phyloP scores from a whole-genome alignment of 257 asterid species.

The Penstemon davidsonii region DNA sequence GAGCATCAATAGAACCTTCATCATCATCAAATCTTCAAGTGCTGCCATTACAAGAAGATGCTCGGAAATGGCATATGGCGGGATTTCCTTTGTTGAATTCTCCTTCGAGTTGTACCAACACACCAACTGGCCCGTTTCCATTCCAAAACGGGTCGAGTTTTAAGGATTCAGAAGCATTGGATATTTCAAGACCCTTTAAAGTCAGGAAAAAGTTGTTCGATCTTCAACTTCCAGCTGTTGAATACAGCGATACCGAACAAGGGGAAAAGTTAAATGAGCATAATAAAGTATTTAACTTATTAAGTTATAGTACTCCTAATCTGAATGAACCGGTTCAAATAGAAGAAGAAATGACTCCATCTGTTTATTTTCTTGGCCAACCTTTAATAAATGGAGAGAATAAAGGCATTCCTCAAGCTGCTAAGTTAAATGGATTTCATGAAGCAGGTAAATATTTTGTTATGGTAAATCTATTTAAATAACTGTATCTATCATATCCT shows the following conservation, averaged over 20 bases:
- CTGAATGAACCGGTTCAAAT: constrained; percentile 72
- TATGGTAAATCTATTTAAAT: too few relatives aligned
- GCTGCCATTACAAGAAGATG: constrained; percentile 66
- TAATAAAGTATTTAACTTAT: constrained; percentile 27
- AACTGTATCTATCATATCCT: too few relatives aligned
- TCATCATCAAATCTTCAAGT: constrained; percentile 70
- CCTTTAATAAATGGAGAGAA: constrained; percentile 42
- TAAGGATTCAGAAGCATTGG: constrained; percentile 57
- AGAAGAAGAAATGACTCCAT: constrained; percentile 51
- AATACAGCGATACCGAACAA: constrained; percentile 66
- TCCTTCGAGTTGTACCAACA: constrained; percentile 65
- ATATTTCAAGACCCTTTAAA: constrained; percentile 64
- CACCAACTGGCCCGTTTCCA: constrained; percentile 40
- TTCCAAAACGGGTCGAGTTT: constrained; percentile 47
- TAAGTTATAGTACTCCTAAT: constrained; percentile 43
- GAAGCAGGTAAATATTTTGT: constrained; percentile 53
- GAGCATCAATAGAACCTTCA: constrained; percentile 68
- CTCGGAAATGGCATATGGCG: constrained; percentile 63
- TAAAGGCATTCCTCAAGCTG: neutral
- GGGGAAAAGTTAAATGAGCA: constrained; percentile 38
- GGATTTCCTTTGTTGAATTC: constrained; percentile 62
- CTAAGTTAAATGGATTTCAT: constrained; percentile 35
- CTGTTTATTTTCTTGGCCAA: constrained; percentile 50
- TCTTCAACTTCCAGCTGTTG: constrained; percentile 92
- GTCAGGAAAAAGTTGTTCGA: constrained; percentile 81